Conservation (phyloP, 1,139 yeast genomes). For the Hansenula sp. region DNA sequence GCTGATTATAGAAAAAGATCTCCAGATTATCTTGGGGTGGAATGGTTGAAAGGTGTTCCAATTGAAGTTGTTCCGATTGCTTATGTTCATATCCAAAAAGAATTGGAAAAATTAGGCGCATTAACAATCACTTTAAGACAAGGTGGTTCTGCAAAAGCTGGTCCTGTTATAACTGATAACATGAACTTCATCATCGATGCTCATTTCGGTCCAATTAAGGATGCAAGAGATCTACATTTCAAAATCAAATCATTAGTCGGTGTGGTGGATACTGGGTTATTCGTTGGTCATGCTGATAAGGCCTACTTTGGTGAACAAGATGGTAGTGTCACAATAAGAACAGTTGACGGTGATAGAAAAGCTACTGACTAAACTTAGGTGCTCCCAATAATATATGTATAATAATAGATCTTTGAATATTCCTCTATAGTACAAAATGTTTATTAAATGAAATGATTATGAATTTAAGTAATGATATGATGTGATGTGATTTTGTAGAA, state of each 20-base stretch:
- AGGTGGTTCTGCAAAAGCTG: slow-evolving; percentile 93
- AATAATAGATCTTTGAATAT: no score
- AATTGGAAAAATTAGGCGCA: slow-evolving; percentile 66
- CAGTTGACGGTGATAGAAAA: slow-evolving; percentile 20
- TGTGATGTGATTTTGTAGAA: no score
- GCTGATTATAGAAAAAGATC: slow-evolving; percentile 90
- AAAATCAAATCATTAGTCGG: slow-evolving; percentile 79
- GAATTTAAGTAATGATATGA: no score
- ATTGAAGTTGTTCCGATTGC: slow-evolving; percentile 93
- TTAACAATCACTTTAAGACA: slow-evolving; percentile 63
- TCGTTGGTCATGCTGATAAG: slow-evolving; percentile 63
- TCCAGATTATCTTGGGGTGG: slow-evolving; percentile 59
- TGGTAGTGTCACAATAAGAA: slow-evolving; percentile 49
- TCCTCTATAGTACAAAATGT: not conserved
- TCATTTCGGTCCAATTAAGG: slow-evolving; percentile 75
- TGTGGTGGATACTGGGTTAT: slow-evolving; percentile 95
- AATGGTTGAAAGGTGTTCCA: slow-evolving; percentile 92
- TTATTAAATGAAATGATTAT: not conserved
- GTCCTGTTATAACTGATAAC: slow-evolving; percentile 97
- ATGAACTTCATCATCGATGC: slow-evolving; percentile 93
- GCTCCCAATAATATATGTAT: not conserved
- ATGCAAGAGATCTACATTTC: slow-evolving; percentile 56
- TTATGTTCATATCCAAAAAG: slow-evolving; percentile 68
- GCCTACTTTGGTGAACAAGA: slow-evolving; percentile 86
- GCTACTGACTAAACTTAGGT: not conserved